Evolutionary conservation across 805 yeast species (phyloP).

Genomic region (Ogataea methylovora): DNA sequence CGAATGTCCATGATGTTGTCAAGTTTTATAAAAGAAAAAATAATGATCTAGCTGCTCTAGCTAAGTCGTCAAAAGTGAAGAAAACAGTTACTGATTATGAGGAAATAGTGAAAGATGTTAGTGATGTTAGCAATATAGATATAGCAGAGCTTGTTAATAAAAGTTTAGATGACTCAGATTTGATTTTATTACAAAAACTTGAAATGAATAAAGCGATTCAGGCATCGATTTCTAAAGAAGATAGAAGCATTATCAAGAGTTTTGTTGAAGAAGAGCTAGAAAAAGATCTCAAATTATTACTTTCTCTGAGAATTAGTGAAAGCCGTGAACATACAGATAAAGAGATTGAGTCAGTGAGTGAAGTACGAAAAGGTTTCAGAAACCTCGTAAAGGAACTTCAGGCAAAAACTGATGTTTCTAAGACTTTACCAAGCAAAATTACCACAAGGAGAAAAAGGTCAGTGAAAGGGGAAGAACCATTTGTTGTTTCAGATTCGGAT

Average conservation of each 20-base stretch:
- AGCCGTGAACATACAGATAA: slow-evolving; percentile 23
- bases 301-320: slow-evolving; percentile 34
- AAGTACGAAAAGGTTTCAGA: slow-evolving; percentile 20
- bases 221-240: slow-evolving; percentile 74
- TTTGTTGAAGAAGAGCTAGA: slow-evolving; percentile 51
- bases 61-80: slow-evolving; percentile 6
- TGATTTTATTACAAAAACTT: slow-evolving; percentile 63
- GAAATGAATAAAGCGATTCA: slow-evolving; percentile 71
- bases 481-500: background rate
- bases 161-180: slow-evolving; percentile 52
- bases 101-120: slow-evolving; percentile 24
- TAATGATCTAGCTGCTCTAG: slow-evolving; percentile 8
- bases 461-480: background rate
- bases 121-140: slow-evolving; percentile 26
- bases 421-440: background rate
- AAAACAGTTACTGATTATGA: slow-evolving; percentile 6
- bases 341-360: slow-evolving; percentile 1
- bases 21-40: slow-evolving; percentile 53
- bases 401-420: slow-evolving; percentile 9
- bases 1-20: slow-evolving; percentile 83
- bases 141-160: slow-evolving; percentile 59
- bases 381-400: slow-evolving; percentile 21
- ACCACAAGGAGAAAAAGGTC: background rate
- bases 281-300: slow-evolving; percentile 42
- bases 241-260: slow-evolving; percentile 60